Evolutionary conservation across 352 stramenopile genomes (phyloP), one percentile per base, ranked within the genome.

Genomic region (Phytophthora hybrid): DNA sequence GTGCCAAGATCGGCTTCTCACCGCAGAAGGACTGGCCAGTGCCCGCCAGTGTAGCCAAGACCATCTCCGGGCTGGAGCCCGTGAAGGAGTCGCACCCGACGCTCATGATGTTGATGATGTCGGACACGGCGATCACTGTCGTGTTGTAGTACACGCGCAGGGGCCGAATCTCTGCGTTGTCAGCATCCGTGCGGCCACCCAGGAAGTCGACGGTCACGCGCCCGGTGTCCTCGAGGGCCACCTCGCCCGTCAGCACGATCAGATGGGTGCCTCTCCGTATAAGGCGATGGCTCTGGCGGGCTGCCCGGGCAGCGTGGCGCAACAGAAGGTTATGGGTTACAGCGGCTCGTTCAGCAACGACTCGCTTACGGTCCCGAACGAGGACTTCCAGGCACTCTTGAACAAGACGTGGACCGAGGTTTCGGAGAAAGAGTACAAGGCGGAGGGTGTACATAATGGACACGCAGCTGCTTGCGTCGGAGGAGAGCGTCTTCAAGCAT

Each of bases 201-300:
- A 29, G 73, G 62, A 81, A 80, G 54, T 82, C 70, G 19, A 96
- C 87, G 1, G 86, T 88, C 23, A 26, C 3, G 23, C 23, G 23
- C 23, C 23, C 23, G 23, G 23, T 26, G 23, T 26, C 23, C 23
- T 26, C 23, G 23, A 3, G 23, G 23, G 23, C 23, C 23, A 26
- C 23, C 3, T 26, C 34, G 69, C 77, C 83, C 49, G 92, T 98
- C 73, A 78, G 57, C 83, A 95, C 46, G 91, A 97, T 98, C 76
- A 86, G 91, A 54, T 98, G 91, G 92, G 94, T 23, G 96, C 98
- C 60, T 84, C 84, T 44, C 92, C 97, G 67, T 74, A 85, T 53
- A 94, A 98, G 73, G 98, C 97, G 68, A 95, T 99, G 29, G 94
- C 94, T 13, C 79, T 99, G 1, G 78, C 93, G 31, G 96, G 97